phyloP scores from a whole-genome alignment of 2,329 filamentous ascomycete genomes.

The Fusarium musae region DNA sequence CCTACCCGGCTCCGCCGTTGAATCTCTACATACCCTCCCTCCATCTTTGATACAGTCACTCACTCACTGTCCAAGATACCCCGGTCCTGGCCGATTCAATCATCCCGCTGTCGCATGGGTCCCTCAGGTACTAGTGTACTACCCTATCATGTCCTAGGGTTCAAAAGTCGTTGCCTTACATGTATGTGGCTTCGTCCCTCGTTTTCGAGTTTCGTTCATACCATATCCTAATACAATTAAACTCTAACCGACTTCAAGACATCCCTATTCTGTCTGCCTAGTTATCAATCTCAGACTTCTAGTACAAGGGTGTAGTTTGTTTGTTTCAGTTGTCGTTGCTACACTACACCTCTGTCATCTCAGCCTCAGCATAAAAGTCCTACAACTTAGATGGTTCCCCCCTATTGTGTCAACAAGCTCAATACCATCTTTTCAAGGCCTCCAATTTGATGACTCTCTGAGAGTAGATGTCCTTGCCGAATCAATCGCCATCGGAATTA shows the following conservation, averaged over 20 bases:
- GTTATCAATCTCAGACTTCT: neutral
- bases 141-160: constrained; percentile 26
- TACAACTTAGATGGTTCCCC: constrained; percentile 11
- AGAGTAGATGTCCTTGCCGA: constrained; percentile 43
- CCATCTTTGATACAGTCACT: constrained; percentile 23
- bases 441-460: constrained; percentile 21
- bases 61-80: constrained; percentile 19
- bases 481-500: constrained; percentile 27
- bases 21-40: constrained; percentile 15
- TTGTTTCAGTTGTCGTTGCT: neutral
- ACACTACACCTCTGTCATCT: neutral
- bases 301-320: neutral
- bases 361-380: neutral
- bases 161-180: constrained; percentile 34
- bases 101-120: constrained; percentile 41
- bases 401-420: neutral
- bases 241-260: constrained; percentile 3
- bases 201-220: constrained; percentile 20
- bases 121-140: constrained; percentile 27
- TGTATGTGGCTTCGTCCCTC: constrained; percentile 37
- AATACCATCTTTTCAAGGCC: neutral
- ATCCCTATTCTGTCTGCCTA: constrained; percentile 15
- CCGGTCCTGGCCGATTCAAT: constrained; percentile 37
- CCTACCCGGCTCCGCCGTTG: constrained; percentile 33
- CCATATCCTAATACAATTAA: constrained; percentile 15